These are phyloP conservation scores for Neurospora sp. DNA, from an alignment of 2,329 filamentous ascomycete species.

Conservation along the genomic window DNA sequence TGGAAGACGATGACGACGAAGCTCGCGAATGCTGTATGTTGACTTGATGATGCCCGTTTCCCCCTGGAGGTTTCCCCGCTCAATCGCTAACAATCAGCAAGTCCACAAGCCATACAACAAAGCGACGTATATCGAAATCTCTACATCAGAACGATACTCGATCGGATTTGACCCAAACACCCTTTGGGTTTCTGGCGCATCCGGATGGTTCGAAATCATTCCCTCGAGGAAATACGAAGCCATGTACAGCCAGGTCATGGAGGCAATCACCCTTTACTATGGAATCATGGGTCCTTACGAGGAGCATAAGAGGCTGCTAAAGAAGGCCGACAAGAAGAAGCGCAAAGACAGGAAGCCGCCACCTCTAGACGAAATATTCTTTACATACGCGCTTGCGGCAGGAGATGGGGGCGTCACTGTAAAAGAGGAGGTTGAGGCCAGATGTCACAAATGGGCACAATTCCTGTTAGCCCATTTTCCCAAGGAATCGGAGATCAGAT, in stretches of 20 bases:
- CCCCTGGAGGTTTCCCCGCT: background rate
- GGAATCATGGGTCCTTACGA: slow-evolving; percentile 49
- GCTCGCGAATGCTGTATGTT: slow-evolving; percentile 23
- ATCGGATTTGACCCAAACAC: slow-evolving; percentile 44
- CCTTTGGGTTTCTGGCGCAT: slow-evolving; percentile 52
- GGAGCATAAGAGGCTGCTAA: slow-evolving; percentile 18
- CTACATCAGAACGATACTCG: slow-evolving; percentile 38
- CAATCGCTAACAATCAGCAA: slow-evolving; percentile 11
- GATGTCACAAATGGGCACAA: slow-evolving; percentile 37
- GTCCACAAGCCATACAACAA: slow-evolving; percentile 25
- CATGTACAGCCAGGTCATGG: slow-evolving; percentile 49
- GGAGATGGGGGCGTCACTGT: slow-evolving; percentile 39
- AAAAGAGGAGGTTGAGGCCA: slow-evolving; percentile 35
- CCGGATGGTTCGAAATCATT: slow-evolving; percentile 59
- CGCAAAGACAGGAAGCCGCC: slow-evolving; percentile 18
- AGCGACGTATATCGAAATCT: slow-evolving; percentile 41
- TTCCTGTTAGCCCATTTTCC: slow-evolving; percentile 44
- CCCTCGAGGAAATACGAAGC: slow-evolving; percentile 46
- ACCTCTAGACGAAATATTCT: slow-evolving; percentile 23
- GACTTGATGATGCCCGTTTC: background rate
- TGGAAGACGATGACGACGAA: slow-evolving; percentile 31
- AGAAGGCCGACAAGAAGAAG: slow-evolving; percentile 24
- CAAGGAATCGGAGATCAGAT: slow-evolving; percentile 30
- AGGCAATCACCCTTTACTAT: slow-evolving; percentile 56
- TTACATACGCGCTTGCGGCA: slow-evolving; percentile 38